Conservation (phyloP, 1,284 basidiomycete species). For the Ustilago curta region DNA sequence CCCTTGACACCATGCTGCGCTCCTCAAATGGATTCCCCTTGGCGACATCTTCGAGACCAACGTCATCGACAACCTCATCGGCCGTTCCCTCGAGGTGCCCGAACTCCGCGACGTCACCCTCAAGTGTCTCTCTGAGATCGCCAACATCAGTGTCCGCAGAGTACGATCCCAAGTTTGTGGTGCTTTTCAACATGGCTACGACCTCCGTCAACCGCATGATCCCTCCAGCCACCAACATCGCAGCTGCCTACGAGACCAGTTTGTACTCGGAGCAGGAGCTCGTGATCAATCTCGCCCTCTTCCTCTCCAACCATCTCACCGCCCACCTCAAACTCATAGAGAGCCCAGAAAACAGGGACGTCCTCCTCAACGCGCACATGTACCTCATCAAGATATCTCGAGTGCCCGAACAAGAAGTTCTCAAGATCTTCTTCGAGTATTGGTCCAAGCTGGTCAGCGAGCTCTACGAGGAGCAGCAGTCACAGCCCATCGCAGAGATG, state of each 20-base stretch:
- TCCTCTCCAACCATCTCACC: slow-evolving; percentile 92
- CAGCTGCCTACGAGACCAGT: slow-evolving; percentile 89
- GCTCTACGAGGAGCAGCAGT: slow-evolving; percentile 97
- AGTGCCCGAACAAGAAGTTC: slow-evolving; percentile 97
- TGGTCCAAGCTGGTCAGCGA: slow-evolving; percentile 96
- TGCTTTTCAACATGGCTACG: slow-evolving; percentile 83
- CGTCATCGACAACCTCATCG: slow-evolving; percentile 92
- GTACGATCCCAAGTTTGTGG: slow-evolving; percentile 97
- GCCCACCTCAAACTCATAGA: slow-evolving; percentile 91
- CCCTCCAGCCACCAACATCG: slow-evolving; percentile 81
- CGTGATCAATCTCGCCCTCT: slow-evolving; percentile 94
- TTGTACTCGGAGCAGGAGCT: slow-evolving; percentile 96
- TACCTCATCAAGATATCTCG: slow-evolving; percentile 99
- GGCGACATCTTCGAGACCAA: slow-evolving; percentile 99
- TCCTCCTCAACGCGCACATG: slow-evolving; percentile 83
- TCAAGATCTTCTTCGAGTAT: slow-evolving; percentile 99
- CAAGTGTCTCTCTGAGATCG: slow-evolving; percentile 96
- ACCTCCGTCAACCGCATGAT: slow-evolving; percentile 69
- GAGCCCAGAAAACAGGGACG: slow-evolving; percentile 88
- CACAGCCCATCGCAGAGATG: slow-evolving; percentile 89
- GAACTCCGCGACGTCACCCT: slow-evolving; percentile 98
- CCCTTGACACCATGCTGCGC: slow-evolving; percentile 91
- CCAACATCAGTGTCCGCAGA: slow-evolving; percentile 86
- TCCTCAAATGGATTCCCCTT: slow-evolving; percentile 99
- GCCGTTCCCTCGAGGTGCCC: slow-evolving; percentile 91